Conservation (phyloP, 2,329 filamentous ascomycete genomes). For the Pseudogymnoascus sp. region DNA sequence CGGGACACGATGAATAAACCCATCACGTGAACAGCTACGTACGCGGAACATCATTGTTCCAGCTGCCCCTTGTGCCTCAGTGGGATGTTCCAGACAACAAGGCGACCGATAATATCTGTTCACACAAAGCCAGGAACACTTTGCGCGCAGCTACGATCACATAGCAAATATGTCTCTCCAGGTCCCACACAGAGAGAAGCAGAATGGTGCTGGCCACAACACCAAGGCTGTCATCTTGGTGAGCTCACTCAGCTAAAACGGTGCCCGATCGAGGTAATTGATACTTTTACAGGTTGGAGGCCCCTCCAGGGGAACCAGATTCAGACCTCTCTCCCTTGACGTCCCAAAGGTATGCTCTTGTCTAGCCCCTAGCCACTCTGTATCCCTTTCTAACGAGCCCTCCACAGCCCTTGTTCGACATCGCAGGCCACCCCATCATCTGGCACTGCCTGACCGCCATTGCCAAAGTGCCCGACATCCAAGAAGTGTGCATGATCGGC, state of each 20-base stretch:
- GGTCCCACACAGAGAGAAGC: conserved; percentile 38
- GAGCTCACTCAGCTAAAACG: conserved; percentile 29
- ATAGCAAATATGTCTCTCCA: conserved; percentile 36
- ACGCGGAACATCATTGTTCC: neutral
- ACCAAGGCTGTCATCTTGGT: conserved; percentile 96
- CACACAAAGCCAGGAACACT: neutral
- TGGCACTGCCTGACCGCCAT: conserved; percentile 94
- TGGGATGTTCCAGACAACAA: conserved; percentile 9
- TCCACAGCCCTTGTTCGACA: conserved; percentile 84
- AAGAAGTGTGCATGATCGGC: conserved; percentile 94
- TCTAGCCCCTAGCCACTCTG: conserved; percentile 15
- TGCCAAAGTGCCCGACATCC: conserved; percentile 82
- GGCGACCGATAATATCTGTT: conserved; percentile 8
- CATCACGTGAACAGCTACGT: neutral
- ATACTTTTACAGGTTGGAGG: conserved; percentile 67
- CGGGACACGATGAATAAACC: neutral
- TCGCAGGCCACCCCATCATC: conserved; percentile 96
- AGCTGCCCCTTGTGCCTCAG: conserved; percentile 5
- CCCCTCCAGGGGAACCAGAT: conserved; percentile 89
- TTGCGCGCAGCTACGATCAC: conserved; percentile 3
- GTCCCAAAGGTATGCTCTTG: conserved; percentile 68
- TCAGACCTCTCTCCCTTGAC: conserved; percentile 90
- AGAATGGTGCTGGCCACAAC: conserved; percentile 36
- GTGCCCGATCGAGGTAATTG: neutral
- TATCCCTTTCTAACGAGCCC: conserved; percentile 16